Percentiles rank a stretch among this genome's conserved stretches.
Conservation (phyloP, 2,329 filamentous ascomycete genomes). For the Ceratocystis cacaofunesta region DNA sequence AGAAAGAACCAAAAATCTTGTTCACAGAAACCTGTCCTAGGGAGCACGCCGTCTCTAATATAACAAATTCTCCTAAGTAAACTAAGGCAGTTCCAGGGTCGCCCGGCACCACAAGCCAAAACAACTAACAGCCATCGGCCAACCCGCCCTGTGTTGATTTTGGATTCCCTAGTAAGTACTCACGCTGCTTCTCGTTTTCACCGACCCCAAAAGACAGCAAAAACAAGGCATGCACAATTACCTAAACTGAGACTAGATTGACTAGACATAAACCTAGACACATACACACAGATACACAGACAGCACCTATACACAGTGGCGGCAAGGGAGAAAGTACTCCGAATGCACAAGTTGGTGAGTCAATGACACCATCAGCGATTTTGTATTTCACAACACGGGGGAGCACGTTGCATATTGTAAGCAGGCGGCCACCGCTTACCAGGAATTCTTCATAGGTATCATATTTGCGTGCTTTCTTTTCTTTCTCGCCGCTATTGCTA, state of each 20-base stretch:
- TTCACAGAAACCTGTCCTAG: background rate
- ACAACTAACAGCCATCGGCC: background rate
- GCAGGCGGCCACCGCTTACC: background rate
- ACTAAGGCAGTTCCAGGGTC: background rate
- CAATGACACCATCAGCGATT: background rate
- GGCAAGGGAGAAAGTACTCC: background rate
- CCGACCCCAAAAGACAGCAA: background rate
- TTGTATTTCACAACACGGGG: background rate
- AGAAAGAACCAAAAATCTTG: background rate
- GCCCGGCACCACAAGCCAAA: background rate
- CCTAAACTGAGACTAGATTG: background rate
- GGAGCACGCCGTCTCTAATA: background rate
- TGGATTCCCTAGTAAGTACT: background rate
- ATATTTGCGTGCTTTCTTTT: background rate
- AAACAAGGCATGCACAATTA: background rate
- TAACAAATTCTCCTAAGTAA: background rate
- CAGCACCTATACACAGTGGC: too few species aligned
- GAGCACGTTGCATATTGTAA: too few species aligned
- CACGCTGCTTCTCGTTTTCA: background rate
- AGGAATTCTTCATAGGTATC: background rate
- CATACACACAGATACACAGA: background rate
- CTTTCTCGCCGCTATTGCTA: background rate
- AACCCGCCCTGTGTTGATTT: background rate
- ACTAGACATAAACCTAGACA: background rate
- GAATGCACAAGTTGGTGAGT: background rate